Percentiles rank a stretch among this genome's conserved stretches.
Conservation (phyloP, 2,329 filamentous ascomycete genomes). For the Alternaria arbusti region DNA sequence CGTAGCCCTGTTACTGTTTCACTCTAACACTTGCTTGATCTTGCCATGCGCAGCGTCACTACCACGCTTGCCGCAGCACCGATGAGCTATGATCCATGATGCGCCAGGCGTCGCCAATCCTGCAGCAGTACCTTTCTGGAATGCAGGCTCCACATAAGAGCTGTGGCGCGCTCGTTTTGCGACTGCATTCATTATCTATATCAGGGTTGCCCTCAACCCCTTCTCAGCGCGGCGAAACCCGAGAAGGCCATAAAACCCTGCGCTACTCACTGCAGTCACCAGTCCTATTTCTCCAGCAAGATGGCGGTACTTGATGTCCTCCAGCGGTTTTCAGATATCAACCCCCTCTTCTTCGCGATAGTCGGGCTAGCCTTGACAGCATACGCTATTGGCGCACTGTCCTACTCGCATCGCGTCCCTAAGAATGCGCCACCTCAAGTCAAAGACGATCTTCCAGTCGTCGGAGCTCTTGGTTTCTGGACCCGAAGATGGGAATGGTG, state of each 20-base stretch:
- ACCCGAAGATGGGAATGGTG: conserved; percentile 56
- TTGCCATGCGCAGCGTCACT: neutral
- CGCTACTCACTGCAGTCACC: neutral
- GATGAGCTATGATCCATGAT: neutral
- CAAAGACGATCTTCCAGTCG: conserved; percentile 46
- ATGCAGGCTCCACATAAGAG: neutral
- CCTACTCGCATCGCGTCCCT: conserved; percentile 28
- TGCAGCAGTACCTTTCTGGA: neutral
- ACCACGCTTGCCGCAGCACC: neutral
- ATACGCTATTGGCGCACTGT: conserved; percentile 19
- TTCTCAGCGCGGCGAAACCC: neutral
- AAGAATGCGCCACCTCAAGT: conserved; percentile 28
- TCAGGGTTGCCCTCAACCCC: neutral
- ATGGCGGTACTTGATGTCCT: conserved; percentile 18
- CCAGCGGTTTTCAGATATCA: conserved; percentile 5
- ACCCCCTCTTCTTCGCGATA: conserved; percentile 15
- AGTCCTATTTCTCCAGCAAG: neutral
- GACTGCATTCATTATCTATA: neutral
- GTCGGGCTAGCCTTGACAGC: conserved; percentile 11
- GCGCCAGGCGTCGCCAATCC: neutral
- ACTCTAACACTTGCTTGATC: neutral
- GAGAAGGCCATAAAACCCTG: neutral
- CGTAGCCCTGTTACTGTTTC: neutral
- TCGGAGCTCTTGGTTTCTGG: conserved; percentile 57
- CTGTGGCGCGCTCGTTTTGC: neutral